phyloP scores from a whole-genome alignment of 2,329 filamentous ascomycete genomes.

The Sclerotinia borealis region DNA sequence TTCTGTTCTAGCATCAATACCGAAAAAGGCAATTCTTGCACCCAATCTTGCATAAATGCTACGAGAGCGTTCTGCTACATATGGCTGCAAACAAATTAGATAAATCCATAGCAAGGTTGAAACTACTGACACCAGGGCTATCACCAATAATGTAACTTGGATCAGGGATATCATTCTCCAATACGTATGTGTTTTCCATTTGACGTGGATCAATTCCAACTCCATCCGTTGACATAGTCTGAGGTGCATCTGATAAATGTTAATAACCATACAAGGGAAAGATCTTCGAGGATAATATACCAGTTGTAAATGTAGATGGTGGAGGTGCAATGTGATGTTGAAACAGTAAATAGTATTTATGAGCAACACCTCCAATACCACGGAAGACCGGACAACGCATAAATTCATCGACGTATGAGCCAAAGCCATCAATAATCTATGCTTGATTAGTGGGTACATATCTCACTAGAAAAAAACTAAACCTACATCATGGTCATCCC shows the following conservation, averaged over 20 bases:
- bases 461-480: neutral
- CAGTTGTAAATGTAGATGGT: constrained; percentile 76
- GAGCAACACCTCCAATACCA: constrained; percentile 83
- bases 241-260: constrained; percentile 37
- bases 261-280: constrained; percentile 1
- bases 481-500: constrained; percentile 84
- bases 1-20: constrained; percentile 88
- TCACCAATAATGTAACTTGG: constrained; percentile 62
- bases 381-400: constrained; percentile 91
- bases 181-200: constrained; percentile 67
- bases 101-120: neutral
- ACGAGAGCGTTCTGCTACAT: constrained; percentile 81
- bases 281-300: constrained; percentile 39
- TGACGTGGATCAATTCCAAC: constrained; percentile 63
- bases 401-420: constrained; percentile 88
- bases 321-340: constrained; percentile 90
- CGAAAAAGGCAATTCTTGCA: constrained; percentile 75
- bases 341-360: constrained; percentile 98
- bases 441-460: constrained; percentile 19
- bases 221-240: constrained; percentile 47
- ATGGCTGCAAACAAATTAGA: constrained; percentile 49
- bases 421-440: constrained; percentile 78
- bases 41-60: constrained; percentile 84
- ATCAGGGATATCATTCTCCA: constrained; percentile 51
- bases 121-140: constrained; percentile 43